Evolutionary conservation across 768 basidiomycete genomes (phyloP).

Genomic region (Boletus huronensis): DNA sequence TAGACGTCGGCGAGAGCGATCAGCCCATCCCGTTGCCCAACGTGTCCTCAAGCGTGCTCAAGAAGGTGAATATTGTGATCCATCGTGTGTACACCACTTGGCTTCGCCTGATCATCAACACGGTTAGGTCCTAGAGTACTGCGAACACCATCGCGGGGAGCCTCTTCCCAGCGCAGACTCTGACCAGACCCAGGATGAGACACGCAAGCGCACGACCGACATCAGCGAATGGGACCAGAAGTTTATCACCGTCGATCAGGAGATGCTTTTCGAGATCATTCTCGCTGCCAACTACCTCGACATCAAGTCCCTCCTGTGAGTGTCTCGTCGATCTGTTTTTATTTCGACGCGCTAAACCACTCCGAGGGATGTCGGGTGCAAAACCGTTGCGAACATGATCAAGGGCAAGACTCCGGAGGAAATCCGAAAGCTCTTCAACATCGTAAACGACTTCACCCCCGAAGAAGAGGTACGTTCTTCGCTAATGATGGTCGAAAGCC

Average conservation of each 20-base stretch:
- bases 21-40: conserved; percentile 94
- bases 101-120: conserved; percentile 1
- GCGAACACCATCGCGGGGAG: conserved; percentile 97
- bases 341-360: neutral
- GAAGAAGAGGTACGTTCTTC: conserved; percentile 83
- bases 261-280: conserved; percentile 99
- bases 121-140: conserved; percentile 93
- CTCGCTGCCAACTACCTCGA: conserved; percentile 99
- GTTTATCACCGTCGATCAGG: conserved; percentile 98
- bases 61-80: conserved; percentile 58
- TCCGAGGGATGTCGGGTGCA: conserved; percentile 92
- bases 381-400: conserved; percentile 99
- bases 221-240: conserved; percentile 99
- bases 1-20: conserved; percentile 93
- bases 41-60: conserved; percentile 87
- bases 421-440: conserved; percentile 97
- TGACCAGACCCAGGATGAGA: conserved; percentile 84
- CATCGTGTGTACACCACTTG: neutral
- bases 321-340: conserved; percentile 9
- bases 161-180: conserved; percentile 86
- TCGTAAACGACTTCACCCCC: conserved; percentile 96
- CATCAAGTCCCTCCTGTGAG: conserved; percentile 96
- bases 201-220: conserved; percentile 95
- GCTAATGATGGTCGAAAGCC: neutral
- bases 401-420: conserved; percentile 99